These are phyloP conservation scores for Aspergillus glaucus DNA, from an alignment of 2,329 filamentous ascomycete species.

Conservation along the genomic window DNA sequence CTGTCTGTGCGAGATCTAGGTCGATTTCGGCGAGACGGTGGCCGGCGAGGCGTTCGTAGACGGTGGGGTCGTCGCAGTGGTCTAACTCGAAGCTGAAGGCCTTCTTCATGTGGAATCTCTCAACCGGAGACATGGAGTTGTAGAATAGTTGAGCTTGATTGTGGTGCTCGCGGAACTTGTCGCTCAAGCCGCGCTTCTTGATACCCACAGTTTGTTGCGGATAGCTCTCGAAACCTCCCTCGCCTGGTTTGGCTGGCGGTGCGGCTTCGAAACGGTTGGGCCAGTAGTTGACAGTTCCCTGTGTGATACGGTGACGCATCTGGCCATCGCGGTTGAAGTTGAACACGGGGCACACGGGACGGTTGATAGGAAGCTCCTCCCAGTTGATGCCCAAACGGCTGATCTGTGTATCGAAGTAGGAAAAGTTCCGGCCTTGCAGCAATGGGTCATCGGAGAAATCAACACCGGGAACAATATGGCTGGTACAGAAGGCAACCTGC, in stretches of 20 bases:
- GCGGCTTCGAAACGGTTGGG: slow-evolving; percentile 62
- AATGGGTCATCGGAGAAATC: slow-evolving; percentile 72
- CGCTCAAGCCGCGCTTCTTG: slow-evolving; percentile 58
- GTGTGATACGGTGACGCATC: slow-evolving; percentile 65
- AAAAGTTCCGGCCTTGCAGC: slow-evolving; percentile 65
- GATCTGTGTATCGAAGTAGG: slow-evolving; percentile 52
- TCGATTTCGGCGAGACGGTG: slow-evolving; percentile 67
- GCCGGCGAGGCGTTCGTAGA: slow-evolving; percentile 65
- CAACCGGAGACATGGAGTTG: slow-evolving; percentile 55
- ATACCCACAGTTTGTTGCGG: slow-evolving; percentile 60
- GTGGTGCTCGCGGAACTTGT: slow-evolving; percentile 72
- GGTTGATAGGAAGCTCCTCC: slow-evolving; percentile 71
- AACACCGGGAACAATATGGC: slow-evolving; percentile 71
- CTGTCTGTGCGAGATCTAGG: slow-evolving; percentile 59
- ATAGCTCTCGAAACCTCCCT: slow-evolving; percentile 66
- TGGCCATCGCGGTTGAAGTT: slow-evolving; percentile 72
- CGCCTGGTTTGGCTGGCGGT: slow-evolving; percentile 55
- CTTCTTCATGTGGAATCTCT: slow-evolving; percentile 47
- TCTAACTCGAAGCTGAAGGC: slow-evolving; percentile 46
- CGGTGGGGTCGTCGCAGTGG: slow-evolving; percentile 65
- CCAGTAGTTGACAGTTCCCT: slow-evolving; percentile 72
- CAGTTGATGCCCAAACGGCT: slow-evolving; percentile 68
- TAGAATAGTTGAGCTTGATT: slow-evolving; percentile 77
- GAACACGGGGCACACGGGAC: slow-evolving; percentile 66
- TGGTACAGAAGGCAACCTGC: slow-evolving; percentile 76